These are phyloP conservation scores for Pythium rhizo-oryzae DNA, from an alignment of 352 stramenopile species.

Conservation along the genomic window DNA sequence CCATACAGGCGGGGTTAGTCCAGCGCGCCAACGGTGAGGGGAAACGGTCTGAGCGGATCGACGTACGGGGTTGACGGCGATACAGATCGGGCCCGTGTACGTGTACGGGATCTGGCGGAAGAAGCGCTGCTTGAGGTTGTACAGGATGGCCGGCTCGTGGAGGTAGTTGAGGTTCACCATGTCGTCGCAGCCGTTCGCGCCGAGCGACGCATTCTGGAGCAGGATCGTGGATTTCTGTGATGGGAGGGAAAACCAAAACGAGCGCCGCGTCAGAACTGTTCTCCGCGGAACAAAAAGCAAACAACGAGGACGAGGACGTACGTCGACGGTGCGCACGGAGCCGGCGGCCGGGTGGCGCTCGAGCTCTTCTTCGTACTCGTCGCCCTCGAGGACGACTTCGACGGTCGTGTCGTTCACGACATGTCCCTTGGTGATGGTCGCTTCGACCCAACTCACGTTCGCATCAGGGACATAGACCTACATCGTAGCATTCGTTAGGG, in stretches of 20 bases:
- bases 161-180: constrained; percentile 92
- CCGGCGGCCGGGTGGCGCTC: constrained; percentile 64
- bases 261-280: background rate
- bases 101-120: constrained; percentile 94
- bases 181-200: constrained; percentile 66
- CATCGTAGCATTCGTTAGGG: background rate
- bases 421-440: constrained; percentile 81
- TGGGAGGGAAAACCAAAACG: background rate
- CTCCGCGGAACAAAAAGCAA: background rate
- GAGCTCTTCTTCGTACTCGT: constrained; percentile 66
- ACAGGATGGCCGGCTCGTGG: constrained; percentile 92
- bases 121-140: constrained; percentile 91
- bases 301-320: constrained; percentile 24
- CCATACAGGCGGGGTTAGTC: too few relatives aligned
- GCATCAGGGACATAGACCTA: constrained; percentile 85
- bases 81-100: constrained; percentile 96
- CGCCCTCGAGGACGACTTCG: constrained; percentile 72
- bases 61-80: constrained; percentile 96
- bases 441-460: constrained; percentile 82
- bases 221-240: constrained; percentile 76
- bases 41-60: background rate
- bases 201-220: constrained; percentile 68
- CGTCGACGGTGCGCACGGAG: constrained; percentile 50
- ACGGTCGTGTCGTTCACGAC: constrained; percentile 81
- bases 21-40: background rate